Conservation (phyloP, 441 rosid species). For the Populus tomentosa region DNA sequence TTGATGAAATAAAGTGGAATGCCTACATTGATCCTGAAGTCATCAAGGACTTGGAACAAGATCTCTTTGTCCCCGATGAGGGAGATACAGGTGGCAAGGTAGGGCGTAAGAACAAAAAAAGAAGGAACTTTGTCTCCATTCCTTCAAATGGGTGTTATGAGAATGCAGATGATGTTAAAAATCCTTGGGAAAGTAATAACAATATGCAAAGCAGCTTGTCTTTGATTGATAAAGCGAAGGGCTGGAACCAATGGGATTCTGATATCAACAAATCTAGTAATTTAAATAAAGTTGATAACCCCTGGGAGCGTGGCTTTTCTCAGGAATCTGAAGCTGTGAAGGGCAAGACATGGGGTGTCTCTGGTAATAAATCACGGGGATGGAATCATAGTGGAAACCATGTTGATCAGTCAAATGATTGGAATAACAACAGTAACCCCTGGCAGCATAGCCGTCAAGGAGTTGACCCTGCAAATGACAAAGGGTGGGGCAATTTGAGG, state of each 20-base stretch:
- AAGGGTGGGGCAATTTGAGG: constrained; percentile 21
- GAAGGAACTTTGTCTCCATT: constrained; percentile 9
- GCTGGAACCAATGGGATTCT: constrained; percentile 27
- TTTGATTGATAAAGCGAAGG: constrained; percentile 12
- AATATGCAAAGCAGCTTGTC: constrained; percentile 7
- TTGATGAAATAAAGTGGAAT: constrained; percentile 66
- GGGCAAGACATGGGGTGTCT: constrained; percentile 30
- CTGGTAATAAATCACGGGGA: constrained; percentile 30
- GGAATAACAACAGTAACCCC: constrained; percentile 16
- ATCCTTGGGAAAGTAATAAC: constrained; percentile 38
- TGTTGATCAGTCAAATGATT: constrained; percentile 10
- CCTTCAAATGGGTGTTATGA: constrained; percentile 27
- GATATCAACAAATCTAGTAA: constrained; percentile 1
- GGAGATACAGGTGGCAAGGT: constrained; percentile 25
- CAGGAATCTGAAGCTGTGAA: constrained; percentile 24
- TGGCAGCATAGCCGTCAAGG: constrained; percentile 24
- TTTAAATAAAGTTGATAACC: constrained; percentile 22
- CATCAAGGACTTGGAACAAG: constrained; percentile 50
- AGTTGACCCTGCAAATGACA: constrained; percentile 15
- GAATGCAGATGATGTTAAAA: constrained; percentile 22
- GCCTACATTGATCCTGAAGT: constrained; percentile 55
- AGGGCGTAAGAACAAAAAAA: constrained; percentile 19
- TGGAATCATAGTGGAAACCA: constrained; percentile 12
- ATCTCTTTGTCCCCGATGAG: constrained; percentile 52
- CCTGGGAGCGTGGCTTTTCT: constrained; percentile 40